These are phyloP conservation scores for Chlorella sp. DNA, from an alignment of 139 green algal species.

Conservation along the genomic window DNA sequence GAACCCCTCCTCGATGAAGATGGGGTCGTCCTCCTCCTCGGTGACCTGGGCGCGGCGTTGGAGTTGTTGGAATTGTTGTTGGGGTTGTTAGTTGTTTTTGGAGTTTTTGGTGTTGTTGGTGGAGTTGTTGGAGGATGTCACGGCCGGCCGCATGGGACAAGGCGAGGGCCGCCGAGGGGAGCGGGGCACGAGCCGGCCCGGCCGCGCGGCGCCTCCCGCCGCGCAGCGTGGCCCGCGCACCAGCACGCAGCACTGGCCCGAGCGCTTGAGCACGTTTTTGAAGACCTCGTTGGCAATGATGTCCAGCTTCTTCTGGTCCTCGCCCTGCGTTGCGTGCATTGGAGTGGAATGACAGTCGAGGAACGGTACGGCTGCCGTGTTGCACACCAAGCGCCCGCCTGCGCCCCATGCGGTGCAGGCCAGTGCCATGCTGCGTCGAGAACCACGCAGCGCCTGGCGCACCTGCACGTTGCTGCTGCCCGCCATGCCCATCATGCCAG, in stretches of 20 bases:
- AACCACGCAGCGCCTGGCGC: not conserved
- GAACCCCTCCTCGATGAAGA: conserved; percentile 42
- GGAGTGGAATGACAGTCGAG: not conserved
- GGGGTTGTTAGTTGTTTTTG: too few species aligned
- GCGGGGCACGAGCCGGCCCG: too few species aligned
- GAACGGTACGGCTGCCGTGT: too few species aligned
- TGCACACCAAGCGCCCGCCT: too few species aligned
- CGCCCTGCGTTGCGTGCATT: too few species aligned
- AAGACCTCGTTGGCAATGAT: conserved; percentile 75
- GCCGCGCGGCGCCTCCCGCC: not conserved
- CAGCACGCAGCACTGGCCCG: conserved; percentile 57
- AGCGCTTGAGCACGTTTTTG: conserved; percentile 52
- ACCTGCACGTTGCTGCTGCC: conserved; percentile 60
- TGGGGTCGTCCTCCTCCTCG: conserved; percentile 67
- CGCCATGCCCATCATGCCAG: conserved; percentile 58
- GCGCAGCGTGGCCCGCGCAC: conserved; percentile 16
- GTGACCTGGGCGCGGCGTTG: conserved; percentile 29
- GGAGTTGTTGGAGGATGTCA: too few species aligned
- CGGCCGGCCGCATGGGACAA: too few species aligned
- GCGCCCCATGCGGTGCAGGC: too few species aligned
- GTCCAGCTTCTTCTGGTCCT: conserved; percentile 79
- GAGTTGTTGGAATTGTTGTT: too few species aligned
- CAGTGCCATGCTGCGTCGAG: too few species aligned
- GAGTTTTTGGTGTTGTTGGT: too few species aligned
- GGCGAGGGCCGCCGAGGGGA: too few species aligned